phyloP scores from a whole-genome alignment of 495 filamentous ascomycete species.

The Penicillium psychrofluorescens region DNA sequence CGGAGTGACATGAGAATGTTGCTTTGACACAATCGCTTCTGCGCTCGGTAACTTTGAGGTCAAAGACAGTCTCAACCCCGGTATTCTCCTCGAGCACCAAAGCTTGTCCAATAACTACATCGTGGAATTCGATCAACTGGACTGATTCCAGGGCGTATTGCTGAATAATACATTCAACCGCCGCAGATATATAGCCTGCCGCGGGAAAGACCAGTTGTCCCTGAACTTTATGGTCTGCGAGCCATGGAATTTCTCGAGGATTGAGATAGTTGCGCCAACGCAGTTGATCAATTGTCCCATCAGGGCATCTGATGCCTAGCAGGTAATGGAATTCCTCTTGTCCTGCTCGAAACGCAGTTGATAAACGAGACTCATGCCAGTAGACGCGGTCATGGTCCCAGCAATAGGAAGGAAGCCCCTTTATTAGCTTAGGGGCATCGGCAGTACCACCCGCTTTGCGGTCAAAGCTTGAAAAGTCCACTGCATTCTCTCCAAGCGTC shows the following conservation, averaged over 20 bases:
- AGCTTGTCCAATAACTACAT: constrained; percentile 36
- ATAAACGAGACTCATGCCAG: constrained; percentile 43
- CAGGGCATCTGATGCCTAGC: constrained; percentile 18
- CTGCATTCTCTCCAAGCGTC: constrained; percentile 18
- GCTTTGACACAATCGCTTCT: background rate
- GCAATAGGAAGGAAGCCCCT: constrained; percentile 39
- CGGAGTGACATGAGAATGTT: constrained; percentile 15
- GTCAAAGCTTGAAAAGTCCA: constrained; percentile 9
- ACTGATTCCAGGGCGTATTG: constrained; percentile 10
- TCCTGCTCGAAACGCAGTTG: constrained; percentile 11
- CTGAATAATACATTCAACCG: constrained; percentile 38
- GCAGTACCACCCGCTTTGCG: background rate
- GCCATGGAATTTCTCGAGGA: constrained; percentile 31
- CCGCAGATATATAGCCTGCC: constrained; percentile 50
- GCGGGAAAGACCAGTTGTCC: constrained; percentile 50
- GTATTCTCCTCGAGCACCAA: constrained; percentile 42
- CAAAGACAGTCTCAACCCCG: constrained; percentile 40
- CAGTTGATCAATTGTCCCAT: constrained; percentile 11
- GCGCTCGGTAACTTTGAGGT: constrained; percentile 7
- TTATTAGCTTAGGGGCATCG: constrained; percentile 9
- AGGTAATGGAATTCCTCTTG: constrained; percentile 17
- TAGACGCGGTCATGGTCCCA: constrained; percentile 43
- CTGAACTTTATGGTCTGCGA: constrained; percentile 31
- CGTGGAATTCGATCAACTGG: constrained; percentile 22
- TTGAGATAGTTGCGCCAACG: constrained; percentile 32